These are phyloP conservation scores for Lasiosphaeria ovina DNA, from an alignment of 495 filamentous ascomycete species.

Conservation along the genomic window DNA sequence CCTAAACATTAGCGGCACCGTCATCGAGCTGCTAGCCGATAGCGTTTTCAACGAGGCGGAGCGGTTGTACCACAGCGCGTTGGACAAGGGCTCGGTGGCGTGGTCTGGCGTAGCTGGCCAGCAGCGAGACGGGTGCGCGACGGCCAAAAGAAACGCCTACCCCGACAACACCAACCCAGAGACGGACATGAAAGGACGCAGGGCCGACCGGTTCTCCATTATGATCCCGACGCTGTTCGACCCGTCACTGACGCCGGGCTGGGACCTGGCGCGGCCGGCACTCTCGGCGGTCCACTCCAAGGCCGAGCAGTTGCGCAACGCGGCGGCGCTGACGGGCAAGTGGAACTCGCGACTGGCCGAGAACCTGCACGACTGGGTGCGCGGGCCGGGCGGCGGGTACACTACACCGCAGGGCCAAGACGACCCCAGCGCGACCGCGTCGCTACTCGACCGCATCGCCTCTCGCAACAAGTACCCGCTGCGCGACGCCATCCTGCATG, in stretches of 20 bases:
- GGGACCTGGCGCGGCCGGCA: slow-evolving; percentile 25
- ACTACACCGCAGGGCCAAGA: no score
- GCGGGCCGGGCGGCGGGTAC: no score
- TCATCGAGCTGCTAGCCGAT: slow-evolving; percentile 28
- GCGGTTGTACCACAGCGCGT: slow-evolving; percentile 38
- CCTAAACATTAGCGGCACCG: slow-evolving; percentile 25
- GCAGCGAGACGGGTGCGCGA: background rate
- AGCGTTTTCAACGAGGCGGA: slow-evolving; percentile 43
- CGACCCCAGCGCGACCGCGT: no score
- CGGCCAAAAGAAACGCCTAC: background rate
- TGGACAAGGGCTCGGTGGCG: slow-evolving; percentile 27
- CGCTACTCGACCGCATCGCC: background rate
- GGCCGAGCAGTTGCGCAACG: slow-evolving; percentile 38
- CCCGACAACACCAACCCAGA: background rate
- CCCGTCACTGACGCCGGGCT: slow-evolving; percentile 44
- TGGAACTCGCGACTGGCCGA: slow-evolving; percentile 33
- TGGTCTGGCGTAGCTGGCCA: slow-evolving; percentile 10
- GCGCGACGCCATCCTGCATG: slow-evolving; percentile 31
- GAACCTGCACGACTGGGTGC: slow-evolving; percentile 29
- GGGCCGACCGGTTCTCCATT: slow-evolving; percentile 32
- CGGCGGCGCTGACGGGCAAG: slow-evolving; percentile 28
- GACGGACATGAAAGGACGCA: background rate
- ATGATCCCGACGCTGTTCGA: slow-evolving; percentile 46
- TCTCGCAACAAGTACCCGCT: slow-evolving; percentile 9
- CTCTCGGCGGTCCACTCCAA: slow-evolving; percentile 28